Evolutionary conservation across 768 basidiomycete species (phyloP), one percentile per base, ranked within the genome.

Genomic region (Suillus weaverae): DNA sequence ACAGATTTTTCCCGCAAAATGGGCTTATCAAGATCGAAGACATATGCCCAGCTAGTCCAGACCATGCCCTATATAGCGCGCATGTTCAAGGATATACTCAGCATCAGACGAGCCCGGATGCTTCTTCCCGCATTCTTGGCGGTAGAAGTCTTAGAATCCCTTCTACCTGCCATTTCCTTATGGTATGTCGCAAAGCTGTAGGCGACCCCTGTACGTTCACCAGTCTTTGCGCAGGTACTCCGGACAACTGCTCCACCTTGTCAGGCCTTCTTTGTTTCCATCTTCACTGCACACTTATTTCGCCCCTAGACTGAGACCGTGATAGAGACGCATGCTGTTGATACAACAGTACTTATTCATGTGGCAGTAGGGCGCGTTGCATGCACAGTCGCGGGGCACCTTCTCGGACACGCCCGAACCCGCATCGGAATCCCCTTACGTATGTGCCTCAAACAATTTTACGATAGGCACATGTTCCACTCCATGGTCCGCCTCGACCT

Each of bases 401-500:
- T 89, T 41, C 73, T 89, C 20, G 70, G 71, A 38, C 77, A 83
- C 66, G 70, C 70, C 51, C 79, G 77, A 64, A 68, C 65, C 56
- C 79, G 69, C 56, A 70, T 88, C 48, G 69, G 80, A n/a, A 66
- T 74, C 20, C 88, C 86, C 1, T 81, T 92, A 62, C 85, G 86
- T 65, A 74, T 73, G 35, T 80, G 84, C 35, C 87, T 91, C 72
- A 86, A 85, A 67, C 81, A 79, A 62, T 82, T 83, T 72, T 92
- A 89, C 71, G 80, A 87, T 4, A 73, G 82, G 5, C 87, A 88
- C 67, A 84, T 85, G 55, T 92, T 91, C 73, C 78, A 80, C 32
- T 87, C 88, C 13, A 82, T 89, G 71, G 86, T 84, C n/a, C 84
- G 91, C 7, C 81, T 94, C 35, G 91, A 94, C 73, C 79, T 92